Percentiles rank a stretch among this genome's conserved stretches.
phyloP scores from a whole-genome alignment of 371 early-diverging fungal species.

The Blakeslea trispora region DNA sequence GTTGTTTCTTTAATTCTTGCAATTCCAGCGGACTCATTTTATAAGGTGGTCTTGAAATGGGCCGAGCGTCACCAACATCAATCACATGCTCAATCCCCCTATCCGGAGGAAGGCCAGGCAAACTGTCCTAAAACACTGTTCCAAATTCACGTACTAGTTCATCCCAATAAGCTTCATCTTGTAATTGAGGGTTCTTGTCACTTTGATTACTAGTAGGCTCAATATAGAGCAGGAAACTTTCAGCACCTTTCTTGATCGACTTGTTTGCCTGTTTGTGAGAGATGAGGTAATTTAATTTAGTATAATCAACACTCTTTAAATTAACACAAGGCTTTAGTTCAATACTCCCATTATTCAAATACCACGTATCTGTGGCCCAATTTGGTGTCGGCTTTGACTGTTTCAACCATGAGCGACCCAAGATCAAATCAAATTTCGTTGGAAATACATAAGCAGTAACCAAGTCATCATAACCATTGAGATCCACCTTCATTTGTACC shows the following conservation, averaged over 20 bases:
- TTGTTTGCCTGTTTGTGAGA: constrained; percentile 16
- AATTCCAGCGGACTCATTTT: constrained; percentile 20
- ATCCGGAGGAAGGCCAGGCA: constrained; percentile 17
- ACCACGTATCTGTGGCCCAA: constrained; percentile 12
- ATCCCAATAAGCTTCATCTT: background rate
- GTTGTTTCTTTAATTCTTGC: constrained; percentile 12
- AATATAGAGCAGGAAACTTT: constrained; percentile 5
- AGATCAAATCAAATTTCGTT: constrained; percentile 15
- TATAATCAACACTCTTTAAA: background rate
- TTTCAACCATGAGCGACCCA: constrained; percentile 12
- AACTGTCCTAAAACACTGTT: constrained; percentile 6
- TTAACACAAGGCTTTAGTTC: background rate
- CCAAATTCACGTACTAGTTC: constrained; percentile 5
- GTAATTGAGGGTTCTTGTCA: background rate
- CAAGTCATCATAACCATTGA: constrained; percentile 1
- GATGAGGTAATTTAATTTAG: constrained; percentile 7
- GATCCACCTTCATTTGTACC: background rate
- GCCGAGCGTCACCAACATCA: constrained; percentile 16
- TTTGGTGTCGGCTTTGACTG: constrained; percentile 5
- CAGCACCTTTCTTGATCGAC: constrained; percentile 7
- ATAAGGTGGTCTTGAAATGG: constrained; percentile 9
- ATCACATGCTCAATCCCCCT: constrained; percentile 26
- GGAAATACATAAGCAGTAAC: constrained; percentile 15
- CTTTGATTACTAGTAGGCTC: background rate
- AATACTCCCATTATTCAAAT: background rate